Evolutionary conservation across 352 stramenopile species (phyloP).

Genomic region (Phytopythium litorale): DNA sequence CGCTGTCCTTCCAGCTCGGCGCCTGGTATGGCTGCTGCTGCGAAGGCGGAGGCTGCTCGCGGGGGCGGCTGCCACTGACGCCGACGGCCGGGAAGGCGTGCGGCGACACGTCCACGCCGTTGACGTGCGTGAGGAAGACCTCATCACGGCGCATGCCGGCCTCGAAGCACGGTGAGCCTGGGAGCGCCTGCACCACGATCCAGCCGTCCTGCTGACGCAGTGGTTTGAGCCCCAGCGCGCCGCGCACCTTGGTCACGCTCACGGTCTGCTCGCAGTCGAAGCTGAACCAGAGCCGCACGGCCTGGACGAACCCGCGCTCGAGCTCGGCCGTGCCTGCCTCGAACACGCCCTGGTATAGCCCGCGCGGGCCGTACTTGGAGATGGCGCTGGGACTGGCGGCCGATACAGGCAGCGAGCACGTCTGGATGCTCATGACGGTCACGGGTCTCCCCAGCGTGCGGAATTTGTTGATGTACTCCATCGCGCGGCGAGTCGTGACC

Average conservation of each 20-base stretch:
- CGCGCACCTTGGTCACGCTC: slow-evolving; percentile 73
- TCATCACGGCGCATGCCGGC: slow-evolving; percentile 69
- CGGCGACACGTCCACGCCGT: slow-evolving; percentile 72
- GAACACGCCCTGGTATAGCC: slow-evolving; percentile 67
- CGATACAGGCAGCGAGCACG: slow-evolving; percentile 49
- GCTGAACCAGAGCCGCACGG: slow-evolving; percentile 74
- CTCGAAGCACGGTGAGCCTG: slow-evolving; percentile 60
- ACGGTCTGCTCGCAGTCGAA: slow-evolving; percentile 79
- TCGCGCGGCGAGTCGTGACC: slow-evolving; percentile 52
- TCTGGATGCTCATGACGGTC: slow-evolving; percentile 71
- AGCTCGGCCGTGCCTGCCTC: slow-evolving; percentile 42
- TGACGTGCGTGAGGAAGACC: slow-evolving; percentile 79
- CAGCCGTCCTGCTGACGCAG: slow-evolving; percentile 73
- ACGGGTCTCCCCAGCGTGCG: slow-evolving; percentile 44
- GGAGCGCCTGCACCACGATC: slow-evolving; percentile 70
- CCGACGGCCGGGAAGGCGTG: slow-evolving; percentile 62
- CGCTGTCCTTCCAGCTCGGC: slow-evolving; percentile 74
- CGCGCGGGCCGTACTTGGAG: slow-evolving; percentile 45
- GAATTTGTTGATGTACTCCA: slow-evolving; percentile 68
- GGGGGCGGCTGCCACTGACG: slow-evolving; percentile 11
- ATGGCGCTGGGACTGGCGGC: slow-evolving; percentile 62
- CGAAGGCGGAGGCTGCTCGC: slow-evolving; percentile 10
- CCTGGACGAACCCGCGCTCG: slow-evolving; percentile 58
- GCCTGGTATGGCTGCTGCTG: slow-evolving; percentile 12
- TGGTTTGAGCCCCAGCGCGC: slow-evolving; percentile 59